Evolutionary conservation across 2,329 filamentous ascomycete genomes (phyloP), one percentile per base, ranked within the genome.

Genomic region (Sordariomycetes sp.): DNA sequence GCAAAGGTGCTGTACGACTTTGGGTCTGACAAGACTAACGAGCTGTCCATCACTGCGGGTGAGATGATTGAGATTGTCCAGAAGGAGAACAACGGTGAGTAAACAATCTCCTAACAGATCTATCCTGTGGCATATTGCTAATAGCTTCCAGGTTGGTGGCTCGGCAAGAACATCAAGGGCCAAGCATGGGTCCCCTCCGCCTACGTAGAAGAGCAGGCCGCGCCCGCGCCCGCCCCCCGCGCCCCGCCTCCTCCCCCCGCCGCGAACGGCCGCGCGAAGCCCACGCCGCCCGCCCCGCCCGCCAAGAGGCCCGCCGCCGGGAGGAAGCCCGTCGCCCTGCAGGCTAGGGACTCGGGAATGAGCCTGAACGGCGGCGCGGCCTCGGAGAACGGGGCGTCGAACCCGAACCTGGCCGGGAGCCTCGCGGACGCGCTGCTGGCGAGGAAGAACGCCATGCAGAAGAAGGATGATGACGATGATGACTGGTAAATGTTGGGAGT

Each of bases 1-100:
- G 95, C 89, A 66, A 94, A 91, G 75, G 94, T 91, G 4, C 72
- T 97, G 53, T 99, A 97, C 71, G 92, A 97, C 66, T 99, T 97
- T 70, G 81, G 79, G 58, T 91, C 91, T 18, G 87, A 93, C 64
- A 89, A 82, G 62, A 83, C 87, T 59, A 96, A 95, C 64, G 92
- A 97, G 72, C 78, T 99, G 56, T 86, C 88, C 18, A 82, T 99
- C 62, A 81, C 71, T 59, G 86, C 88, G 55, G 91, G 88, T 55
- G 89, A 97, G 62, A 72, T 96, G 54, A 82, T 99, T 57, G 85
- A 95, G 70, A 85, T 99, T 67, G 82, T 95, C n/a, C 88, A 94
- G 68, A 97, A 97, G 73, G 93, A 97, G 73, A 86, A 82, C 70
- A 97, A 97, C 69, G 94, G 93, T 96, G 82, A 71, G 86, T 35